phyloP scores from a whole-genome alignment of 768 basidiomycete genomes.

The Hypsizygus marmoreus region DNA sequence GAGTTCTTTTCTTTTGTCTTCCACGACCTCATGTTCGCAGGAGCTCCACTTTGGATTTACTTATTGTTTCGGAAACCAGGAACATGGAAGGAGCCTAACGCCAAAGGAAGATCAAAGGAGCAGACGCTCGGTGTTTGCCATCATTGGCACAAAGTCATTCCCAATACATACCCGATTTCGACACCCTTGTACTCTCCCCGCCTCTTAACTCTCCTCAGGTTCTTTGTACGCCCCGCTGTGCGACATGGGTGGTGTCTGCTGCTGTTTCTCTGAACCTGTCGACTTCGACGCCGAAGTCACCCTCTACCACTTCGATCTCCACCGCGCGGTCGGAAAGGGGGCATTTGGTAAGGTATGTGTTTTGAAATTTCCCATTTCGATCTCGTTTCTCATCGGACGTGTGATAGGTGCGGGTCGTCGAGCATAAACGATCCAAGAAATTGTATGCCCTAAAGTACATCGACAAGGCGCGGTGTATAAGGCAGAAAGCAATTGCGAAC shows the following conservation, averaged over 20 bases:
- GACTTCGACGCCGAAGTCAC: slow-evolving; percentile 86
- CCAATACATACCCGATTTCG: slow-evolving; percentile 27
- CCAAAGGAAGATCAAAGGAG: slow-evolving; percentile 28
- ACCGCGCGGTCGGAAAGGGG: slow-evolving; percentile 94
- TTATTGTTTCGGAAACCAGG: slow-evolving; percentile 16
- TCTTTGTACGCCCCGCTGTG: slow-evolving; percentile 34
- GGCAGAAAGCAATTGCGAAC: slow-evolving; percentile 89
- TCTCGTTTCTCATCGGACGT: slow-evolving; percentile 9
- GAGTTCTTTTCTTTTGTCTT: slow-evolving; percentile 19
- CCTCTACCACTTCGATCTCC: slow-evolving; percentile 95
- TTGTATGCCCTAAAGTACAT: slow-evolving; percentile 98
- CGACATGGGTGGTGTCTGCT: slow-evolving; percentile 56
- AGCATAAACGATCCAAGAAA: slow-evolving; percentile 91
- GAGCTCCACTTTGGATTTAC: slow-evolving; percentile 5
- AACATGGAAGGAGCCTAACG: slow-evolving; percentile 1
- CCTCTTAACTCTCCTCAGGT: slow-evolving; percentile 35
- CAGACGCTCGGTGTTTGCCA: slow-evolving; percentile 16
- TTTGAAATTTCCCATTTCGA: slow-evolving; percentile 8
- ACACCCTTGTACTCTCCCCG: slow-evolving; percentile 38
- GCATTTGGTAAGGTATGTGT: slow-evolving; percentile 92
- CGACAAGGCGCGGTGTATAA: slow-evolving; percentile 90
- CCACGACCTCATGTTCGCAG: slow-evolving; percentile 15
- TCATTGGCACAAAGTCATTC: slow-evolving; percentile 20
- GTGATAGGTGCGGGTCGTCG: slow-evolving; percentile 88
- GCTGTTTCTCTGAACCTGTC: slow-evolving; percentile 72